Evolutionary conservation across 1,284 basidiomycete genomes (phyloP).

Genomic region (Leccinum subfulvum): DNA sequence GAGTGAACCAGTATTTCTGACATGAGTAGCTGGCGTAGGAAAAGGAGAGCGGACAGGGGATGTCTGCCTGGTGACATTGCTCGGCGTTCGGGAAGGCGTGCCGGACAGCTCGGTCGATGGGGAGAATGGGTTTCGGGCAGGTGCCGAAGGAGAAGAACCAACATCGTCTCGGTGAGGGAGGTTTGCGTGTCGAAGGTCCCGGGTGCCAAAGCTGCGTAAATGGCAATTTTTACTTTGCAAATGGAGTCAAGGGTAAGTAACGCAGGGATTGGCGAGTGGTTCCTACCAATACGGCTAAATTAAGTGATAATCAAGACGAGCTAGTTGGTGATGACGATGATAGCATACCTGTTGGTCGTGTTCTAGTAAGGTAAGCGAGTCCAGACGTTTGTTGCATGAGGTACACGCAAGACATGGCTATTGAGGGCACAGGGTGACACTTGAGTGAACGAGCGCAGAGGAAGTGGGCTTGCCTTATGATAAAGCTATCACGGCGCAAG

Average conservation of each 20-base stretch:
- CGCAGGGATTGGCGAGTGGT: background rate
- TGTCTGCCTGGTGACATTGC: constrained; percentile 16
- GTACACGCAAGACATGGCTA: constrained; percentile 71
- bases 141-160: constrained; percentile 25
- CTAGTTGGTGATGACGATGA: constrained; percentile 5
- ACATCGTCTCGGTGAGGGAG: constrained; percentile 50
- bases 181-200: constrained; percentile 72
- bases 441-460: constrained; percentile 7
- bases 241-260: constrained; percentile 10
- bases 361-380: constrained; percentile 70
- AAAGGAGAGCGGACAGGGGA: constrained; percentile 27
- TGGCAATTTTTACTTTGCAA: constrained; percentile 68
- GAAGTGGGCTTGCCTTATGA: constrained; percentile 56
- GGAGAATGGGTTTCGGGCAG: constrained; percentile 22
- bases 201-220: constrained; percentile 67
- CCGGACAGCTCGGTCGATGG: constrained; percentile 19
- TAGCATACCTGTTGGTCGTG: constrained; percentile 69
- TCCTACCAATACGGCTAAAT: constrained; percentile 34
- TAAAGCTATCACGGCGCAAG: constrained; percentile 51
- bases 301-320: constrained; percentile 11
- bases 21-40: constrained; percentile 20
- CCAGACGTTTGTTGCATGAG: constrained; percentile 68
- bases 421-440: background rate
- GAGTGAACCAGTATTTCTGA: constrained; percentile 24
- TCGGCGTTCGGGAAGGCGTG: constrained; percentile 14